phyloP scores from a whole-genome alignment of 169 alveolate genomes.

The Theileria parva region DNA sequence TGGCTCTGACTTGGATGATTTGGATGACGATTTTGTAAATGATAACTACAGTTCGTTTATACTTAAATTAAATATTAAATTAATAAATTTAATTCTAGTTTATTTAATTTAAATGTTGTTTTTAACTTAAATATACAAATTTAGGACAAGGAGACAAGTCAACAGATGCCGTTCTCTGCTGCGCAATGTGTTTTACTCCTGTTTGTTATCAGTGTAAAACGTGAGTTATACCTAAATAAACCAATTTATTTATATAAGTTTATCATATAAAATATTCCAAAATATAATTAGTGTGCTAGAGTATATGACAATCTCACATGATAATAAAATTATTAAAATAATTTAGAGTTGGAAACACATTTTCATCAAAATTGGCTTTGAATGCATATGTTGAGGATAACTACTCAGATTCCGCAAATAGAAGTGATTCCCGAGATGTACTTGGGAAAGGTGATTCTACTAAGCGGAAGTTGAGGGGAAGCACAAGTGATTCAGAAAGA shows the following conservation, averaged over 20 bases:
- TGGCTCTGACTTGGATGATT: slow-evolving; percentile 59
- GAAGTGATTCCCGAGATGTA: not conserved
- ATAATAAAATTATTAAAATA: not conserved
- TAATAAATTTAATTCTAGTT: not conserved
- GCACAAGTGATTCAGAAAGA: not conserved
- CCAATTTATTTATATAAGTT: too few species aligned
- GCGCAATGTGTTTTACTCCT: slow-evolving; percentile 66
- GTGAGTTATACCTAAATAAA: slow-evolving; percentile 11
- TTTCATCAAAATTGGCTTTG: slow-evolving; percentile 3
- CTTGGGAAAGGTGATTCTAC: not conserved
- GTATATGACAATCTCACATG: not conserved
- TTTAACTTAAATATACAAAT: not conserved
- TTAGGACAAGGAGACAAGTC: slow-evolving; percentile 22
- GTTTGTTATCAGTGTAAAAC: slow-evolving; percentile 49
- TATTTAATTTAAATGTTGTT: not conserved
- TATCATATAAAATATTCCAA: too few species aligned
- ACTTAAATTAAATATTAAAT: not conserved
- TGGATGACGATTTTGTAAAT: slow-evolving; percentile 45
- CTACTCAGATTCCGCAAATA: not conserved
- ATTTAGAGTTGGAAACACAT: not conserved
- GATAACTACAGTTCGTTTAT: slow-evolving; percentile 44
- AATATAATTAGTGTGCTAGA: too few species aligned
- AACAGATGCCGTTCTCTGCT: slow-evolving; percentile 60
- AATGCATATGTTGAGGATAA: slow-evolving; percentile 3
- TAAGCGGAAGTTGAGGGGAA: slow-evolving; percentile 2